Conservation (phyloP, 2,329 filamentous ascomycete species). For the Penicillium hesseltinei region DNA sequence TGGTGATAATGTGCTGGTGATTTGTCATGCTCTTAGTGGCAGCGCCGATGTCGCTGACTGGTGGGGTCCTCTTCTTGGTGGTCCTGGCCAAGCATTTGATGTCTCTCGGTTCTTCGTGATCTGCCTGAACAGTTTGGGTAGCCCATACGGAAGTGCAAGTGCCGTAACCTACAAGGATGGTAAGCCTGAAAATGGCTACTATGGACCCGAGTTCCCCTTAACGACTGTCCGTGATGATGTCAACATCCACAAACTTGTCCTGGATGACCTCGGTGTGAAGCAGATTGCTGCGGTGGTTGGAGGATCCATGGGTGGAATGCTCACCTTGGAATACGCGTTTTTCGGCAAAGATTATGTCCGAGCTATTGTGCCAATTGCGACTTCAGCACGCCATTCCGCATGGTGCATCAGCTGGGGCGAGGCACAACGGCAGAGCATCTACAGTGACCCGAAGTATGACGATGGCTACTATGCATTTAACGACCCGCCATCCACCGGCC, state of each 20-base stretch:
- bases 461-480: constrained; percentile 90
- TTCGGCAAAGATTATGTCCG: constrained; percentile 63
- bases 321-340: constrained; percentile 63
- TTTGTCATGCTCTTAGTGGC: constrained; percentile 55
- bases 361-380: constrained; percentile 56
- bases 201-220: constrained; percentile 93
- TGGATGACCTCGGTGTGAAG: constrained; percentile 55
- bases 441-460: constrained; percentile 96
- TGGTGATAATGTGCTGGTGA: constrained; percentile 63
- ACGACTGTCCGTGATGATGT: constrained; percentile 96
- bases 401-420: constrained; percentile 62
- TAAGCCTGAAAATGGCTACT: constrained; percentile 68
- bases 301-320: constrained; percentile 60
- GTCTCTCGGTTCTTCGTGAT: constrained; percentile 54
- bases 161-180: constrained; percentile 77
- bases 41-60: constrained; percentile 57
- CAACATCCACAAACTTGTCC: constrained; percentile 59
- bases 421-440: constrained; percentile 68
- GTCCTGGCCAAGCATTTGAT: constrained; percentile 55
- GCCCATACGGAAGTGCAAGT: constrained; percentile 56
- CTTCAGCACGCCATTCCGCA: constrained; percentile 55
- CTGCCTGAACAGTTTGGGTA: constrained; percentile 55
- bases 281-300: constrained; percentile 56
- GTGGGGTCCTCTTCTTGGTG: constrained; percentile 56
- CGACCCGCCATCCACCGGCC: constrained; percentile 80